A percentile compares a stretch with the other conserved stretches of the same genome.
phyloP scores from a whole-genome alignment of 2,329 filamentous ascomycete species.

The Colletotrichum neosansevieriae region DNA sequence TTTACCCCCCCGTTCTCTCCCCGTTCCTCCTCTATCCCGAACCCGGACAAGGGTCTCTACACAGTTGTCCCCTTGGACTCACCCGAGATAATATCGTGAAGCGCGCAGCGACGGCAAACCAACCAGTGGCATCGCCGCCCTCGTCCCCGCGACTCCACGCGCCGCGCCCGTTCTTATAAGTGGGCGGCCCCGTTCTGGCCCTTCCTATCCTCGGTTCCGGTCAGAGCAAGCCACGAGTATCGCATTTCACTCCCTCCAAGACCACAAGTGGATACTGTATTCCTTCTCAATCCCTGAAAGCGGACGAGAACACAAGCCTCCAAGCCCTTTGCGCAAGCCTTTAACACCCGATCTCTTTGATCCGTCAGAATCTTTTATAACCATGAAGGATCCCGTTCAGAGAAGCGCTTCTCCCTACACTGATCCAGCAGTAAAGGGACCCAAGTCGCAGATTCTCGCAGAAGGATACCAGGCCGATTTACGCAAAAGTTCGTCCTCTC shows the following conservation, averaged over 20 bases:
- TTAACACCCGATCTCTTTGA: slow-evolving; percentile 33
- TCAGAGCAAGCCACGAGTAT: slow-evolving; percentile 33
- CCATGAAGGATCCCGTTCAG: slow-evolving; percentile 56
- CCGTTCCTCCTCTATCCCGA: slow-evolving; percentile 33
- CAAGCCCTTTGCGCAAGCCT: slow-evolving; percentile 38
- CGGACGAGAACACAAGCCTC: slow-evolving; percentile 39
- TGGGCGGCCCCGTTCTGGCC: slow-evolving; percentile 36
- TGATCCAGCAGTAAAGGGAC: slow-evolving; percentile 55
- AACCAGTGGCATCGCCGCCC: slow-evolving; percentile 22
- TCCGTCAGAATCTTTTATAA: slow-evolving; percentile 47
- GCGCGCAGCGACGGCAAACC: slow-evolving; percentile 23
- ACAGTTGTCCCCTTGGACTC: slow-evolving; percentile 16
- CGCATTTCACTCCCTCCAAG: not conserved
- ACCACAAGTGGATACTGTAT: slow-evolving; percentile 35
- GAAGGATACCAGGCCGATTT: slow-evolving; percentile 50
- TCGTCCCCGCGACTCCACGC: slow-evolving; percentile 39
- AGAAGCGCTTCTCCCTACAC: slow-evolving; percentile 54
- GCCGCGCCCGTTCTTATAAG: slow-evolving; percentile 39
- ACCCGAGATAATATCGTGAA: slow-evolving; percentile 41
- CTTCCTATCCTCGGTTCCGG: slow-evolving; percentile 38
- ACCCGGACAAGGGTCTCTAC: slow-evolving; percentile 27
- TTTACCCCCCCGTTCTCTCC: slow-evolving; percentile 22
- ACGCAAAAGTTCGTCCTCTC: slow-evolving; percentile 55
- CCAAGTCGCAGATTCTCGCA: slow-evolving; percentile 53
- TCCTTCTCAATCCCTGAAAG: slow-evolving; percentile 38